phyloP scores from a whole-genome alignment of 352 stramenopile genomes.

The Phytophthora parvispora region DNA sequence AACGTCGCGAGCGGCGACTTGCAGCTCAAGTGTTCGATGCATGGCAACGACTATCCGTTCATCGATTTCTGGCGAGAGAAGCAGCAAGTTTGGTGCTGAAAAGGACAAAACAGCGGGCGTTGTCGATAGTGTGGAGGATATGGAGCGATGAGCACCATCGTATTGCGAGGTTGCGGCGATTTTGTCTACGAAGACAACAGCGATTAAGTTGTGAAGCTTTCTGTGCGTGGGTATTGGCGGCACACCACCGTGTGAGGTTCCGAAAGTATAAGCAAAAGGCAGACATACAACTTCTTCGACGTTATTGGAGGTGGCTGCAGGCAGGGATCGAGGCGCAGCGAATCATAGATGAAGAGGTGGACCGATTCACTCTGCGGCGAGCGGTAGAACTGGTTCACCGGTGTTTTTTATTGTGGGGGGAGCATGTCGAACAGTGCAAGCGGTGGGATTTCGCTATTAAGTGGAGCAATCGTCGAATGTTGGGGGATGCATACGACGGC shows the following conservation, averaged over 20 bases:
- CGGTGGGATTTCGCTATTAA: slow-evolving; percentile 29
- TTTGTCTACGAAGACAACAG: slow-evolving; percentile 1
- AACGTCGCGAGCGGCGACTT: slow-evolving; percentile 14
- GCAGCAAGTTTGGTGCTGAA: slow-evolving; percentile 5
- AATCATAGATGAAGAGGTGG: slow-evolving; percentile 6
- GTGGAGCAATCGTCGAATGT: slow-evolving; percentile 23
- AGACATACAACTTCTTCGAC: slow-evolving; percentile 10
- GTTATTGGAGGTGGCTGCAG: slow-evolving; percentile 24
- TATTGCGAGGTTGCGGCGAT: background rate
- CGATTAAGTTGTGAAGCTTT: slow-evolving; percentile 17
- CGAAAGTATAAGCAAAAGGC: slow-evolving; percentile 19
- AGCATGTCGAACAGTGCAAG: slow-evolving; percentile 24
- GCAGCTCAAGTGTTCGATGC: slow-evolving; percentile 1
- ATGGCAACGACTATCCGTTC: slow-evolving; percentile 12
- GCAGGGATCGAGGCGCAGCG: slow-evolving; percentile 17
- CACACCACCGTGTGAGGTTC: slow-evolving; percentile 2
- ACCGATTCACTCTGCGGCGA: slow-evolving; percentile 4
- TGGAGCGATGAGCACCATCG: slow-evolving; percentile 18
- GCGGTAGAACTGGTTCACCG: background rate
- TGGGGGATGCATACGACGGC: slow-evolving; percentile 25
- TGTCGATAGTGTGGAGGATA: slow-evolving; percentile 6
- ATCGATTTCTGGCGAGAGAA: background rate
- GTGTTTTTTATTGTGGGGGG: slow-evolving; percentile 22
- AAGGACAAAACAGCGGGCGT: background rate
- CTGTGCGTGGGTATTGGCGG: slow-evolving; percentile 18